These are phyloP conservation scores for Paspalum vaginatum DNA, from an alignment of 176 grass and related monocot species.

Conservation along the genomic window DNA sequence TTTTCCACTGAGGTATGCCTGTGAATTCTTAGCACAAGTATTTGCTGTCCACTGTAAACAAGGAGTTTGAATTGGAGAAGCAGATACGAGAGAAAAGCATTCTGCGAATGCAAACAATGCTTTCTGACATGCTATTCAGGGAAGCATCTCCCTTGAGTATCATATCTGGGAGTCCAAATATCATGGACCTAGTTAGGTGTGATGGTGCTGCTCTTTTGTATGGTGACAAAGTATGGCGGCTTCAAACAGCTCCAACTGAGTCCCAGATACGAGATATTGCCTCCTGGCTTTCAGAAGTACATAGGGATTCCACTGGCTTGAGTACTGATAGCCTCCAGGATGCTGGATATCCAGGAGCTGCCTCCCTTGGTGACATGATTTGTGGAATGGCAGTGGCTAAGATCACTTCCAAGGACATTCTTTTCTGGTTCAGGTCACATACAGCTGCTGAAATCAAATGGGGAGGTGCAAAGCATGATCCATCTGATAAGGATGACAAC, in stretches of 20 bases:
- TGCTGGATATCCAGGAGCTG: slow-evolving; percentile 86
- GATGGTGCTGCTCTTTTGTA: slow-evolving; percentile 86
- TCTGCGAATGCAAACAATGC: slow-evolving; percentile 74
- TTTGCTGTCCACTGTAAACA: slow-evolving; percentile 95
- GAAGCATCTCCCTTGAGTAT: slow-evolving; percentile 82
- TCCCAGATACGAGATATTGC: slow-evolving; percentile 76
- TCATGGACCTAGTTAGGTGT: slow-evolving; percentile 91
- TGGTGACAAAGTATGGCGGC: slow-evolving; percentile 69
- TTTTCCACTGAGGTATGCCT: slow-evolving; percentile 94
- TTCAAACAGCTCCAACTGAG: slow-evolving; percentile 66
- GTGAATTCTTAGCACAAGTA: slow-evolving; percentile 91
- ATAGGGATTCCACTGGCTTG: slow-evolving; percentile 91
- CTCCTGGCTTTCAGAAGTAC: slow-evolving; percentile 74
- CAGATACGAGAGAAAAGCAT: slow-evolving; percentile 92
- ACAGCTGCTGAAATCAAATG: slow-evolving; percentile 86
- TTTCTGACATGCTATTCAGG: slow-evolving; percentile 80
- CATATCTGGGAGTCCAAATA: slow-evolving; percentile 73
- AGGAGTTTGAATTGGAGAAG: slow-evolving; percentile 85
- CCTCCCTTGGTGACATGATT: slow-evolving; percentile 67
- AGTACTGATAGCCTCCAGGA: slow-evolving; percentile 92
- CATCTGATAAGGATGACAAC: slow-evolving; percentile 70
- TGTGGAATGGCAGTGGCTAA: slow-evolving; percentile 91
- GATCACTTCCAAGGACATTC: slow-evolving; percentile 81
- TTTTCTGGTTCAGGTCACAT: slow-evolving; percentile 94
- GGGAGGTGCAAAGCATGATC: slow-evolving; percentile 92